A percentile compares a stretch with the other conserved stretches of the same genome.
Conservation (phyloP, 2,329 filamentous ascomycete genomes). For the Exophiala oligosperma region DNA sequence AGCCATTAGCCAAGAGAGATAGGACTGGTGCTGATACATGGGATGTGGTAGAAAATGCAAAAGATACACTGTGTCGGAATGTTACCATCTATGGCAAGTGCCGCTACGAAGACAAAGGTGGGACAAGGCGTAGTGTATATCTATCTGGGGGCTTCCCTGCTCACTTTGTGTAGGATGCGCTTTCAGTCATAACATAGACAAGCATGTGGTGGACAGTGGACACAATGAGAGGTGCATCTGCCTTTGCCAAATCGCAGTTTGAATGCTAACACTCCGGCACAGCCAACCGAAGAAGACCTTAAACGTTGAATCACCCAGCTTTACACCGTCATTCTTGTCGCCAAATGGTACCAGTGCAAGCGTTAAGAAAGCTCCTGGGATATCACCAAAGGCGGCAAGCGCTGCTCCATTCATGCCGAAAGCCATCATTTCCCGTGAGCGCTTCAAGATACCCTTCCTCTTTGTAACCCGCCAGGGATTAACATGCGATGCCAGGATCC, state of each 20-base stretch:
- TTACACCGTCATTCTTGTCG: conserved; percentile 68
- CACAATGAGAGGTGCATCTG: conserved; percentile 35
- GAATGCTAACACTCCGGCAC: not conserved
- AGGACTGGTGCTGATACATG: conserved; percentile 8
- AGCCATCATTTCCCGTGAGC: conserved; percentile 41
- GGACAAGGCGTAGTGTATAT: conserved; percentile 4
- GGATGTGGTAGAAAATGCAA: conserved; percentile 63
- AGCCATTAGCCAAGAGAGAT: not conserved
- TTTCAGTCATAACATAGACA: conserved; percentile 69
- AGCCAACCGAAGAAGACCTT: conserved; percentile 49
- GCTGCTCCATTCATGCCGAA: conserved; percentile 64
- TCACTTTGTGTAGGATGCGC: conserved; percentile 60
- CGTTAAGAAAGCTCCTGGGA: conserved; percentile 37
- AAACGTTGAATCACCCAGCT: conserved; percentile 95
- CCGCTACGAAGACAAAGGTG: conserved; percentile 83
- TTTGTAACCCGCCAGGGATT: conserved; percentile 5
- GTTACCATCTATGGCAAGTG: conserved; percentile 92
- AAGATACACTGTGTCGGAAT: conserved; percentile 89
- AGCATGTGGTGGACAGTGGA: conserved; percentile 36
- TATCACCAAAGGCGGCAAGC: conserved; percentile 87
- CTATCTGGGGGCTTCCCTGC: conserved; percentile 1
- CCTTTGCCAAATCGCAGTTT: not conserved
- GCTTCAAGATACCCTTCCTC: not conserved
- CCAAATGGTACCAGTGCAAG: conserved; percentile 40
- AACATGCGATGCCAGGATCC: conserved; percentile 32